Evolutionary conservation across 176 grass and related monocot species (phyloP).

Genomic region (Triticum urartu): DNA sequence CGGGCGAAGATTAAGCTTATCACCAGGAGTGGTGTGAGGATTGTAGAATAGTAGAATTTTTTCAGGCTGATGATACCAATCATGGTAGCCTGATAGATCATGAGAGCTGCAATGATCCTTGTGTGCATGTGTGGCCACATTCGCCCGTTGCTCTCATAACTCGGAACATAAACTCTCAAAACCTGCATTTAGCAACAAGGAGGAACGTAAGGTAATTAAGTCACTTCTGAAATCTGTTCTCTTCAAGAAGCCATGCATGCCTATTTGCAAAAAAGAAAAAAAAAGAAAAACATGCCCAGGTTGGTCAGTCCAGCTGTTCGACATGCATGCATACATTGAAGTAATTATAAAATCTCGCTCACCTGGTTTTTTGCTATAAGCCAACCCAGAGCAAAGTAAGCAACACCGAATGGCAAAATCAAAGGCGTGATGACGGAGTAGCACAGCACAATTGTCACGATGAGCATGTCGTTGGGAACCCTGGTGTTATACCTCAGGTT

Average conservation of each 20-base stretch:
- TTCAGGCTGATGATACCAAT: conserved; percentile 68
- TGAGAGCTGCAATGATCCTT: conserved; percentile 56
- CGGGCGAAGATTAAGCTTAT: conserved; percentile 58
- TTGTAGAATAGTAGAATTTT: conserved; percentile 9
- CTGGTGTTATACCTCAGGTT: conserved; percentile 70
- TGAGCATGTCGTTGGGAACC: conserved; percentile 92
- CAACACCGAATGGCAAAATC: conserved; percentile 81
- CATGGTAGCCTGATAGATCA: conserved; percentile 88
- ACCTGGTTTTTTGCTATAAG: conserved; percentile 83
- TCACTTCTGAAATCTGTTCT: background rate
- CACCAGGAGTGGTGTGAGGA: conserved; percentile 47
- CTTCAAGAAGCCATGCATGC: background rate
- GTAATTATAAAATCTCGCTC: background rate
- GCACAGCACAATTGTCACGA: conserved; percentile 77
- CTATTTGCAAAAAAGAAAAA: too few species aligned
- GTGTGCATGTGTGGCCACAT: conserved; percentile 98
- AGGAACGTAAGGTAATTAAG: background rate
- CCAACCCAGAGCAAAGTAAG: conserved; percentile 90
- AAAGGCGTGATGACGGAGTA: conserved; percentile 90
- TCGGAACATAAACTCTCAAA: conserved; percentile 72
- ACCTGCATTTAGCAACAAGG: conserved; percentile 39
- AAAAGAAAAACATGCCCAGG: background rate
- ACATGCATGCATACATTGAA: background rate
- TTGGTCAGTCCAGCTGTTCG: background rate
- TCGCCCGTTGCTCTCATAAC: conserved; percentile 78